phyloP scores from a whole-genome alignment of 352 stramenopile species.

The Pythium sukuiense region DNA sequence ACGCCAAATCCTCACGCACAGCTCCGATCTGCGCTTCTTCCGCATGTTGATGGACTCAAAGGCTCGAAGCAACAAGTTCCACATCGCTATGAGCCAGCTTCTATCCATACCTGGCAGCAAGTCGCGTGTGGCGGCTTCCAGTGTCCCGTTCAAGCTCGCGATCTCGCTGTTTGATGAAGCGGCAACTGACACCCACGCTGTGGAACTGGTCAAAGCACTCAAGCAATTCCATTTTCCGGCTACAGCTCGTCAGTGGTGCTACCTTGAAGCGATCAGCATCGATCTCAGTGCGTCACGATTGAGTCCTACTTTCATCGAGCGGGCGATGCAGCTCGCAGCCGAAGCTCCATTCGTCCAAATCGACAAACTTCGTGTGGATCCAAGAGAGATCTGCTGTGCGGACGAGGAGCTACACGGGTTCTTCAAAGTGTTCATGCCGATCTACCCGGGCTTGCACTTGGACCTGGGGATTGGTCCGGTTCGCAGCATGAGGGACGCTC shows the following conservation, averaged over 20 bases:
- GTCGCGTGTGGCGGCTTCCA: neutral
- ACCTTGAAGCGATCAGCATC: slow-evolving; percentile 10
- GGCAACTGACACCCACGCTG: neutral
- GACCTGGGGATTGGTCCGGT: neutral
- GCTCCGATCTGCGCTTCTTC: slow-evolving; percentile 14
- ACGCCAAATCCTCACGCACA: slow-evolving; percentile 9
- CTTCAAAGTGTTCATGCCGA: neutral
- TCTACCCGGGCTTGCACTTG: slow-evolving; percentile 13
- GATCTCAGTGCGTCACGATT: slow-evolving; percentile 2
- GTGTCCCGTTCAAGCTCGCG: slow-evolving; percentile 12
- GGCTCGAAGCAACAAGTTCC: neutral
- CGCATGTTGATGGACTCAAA: slow-evolving; percentile 5
- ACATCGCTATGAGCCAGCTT: slow-evolving; percentile 8
- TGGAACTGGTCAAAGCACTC: slow-evolving; percentile 9
- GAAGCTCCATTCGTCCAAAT: slow-evolving; percentile 13
- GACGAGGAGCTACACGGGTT: neutral
- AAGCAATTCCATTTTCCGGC: neutral
- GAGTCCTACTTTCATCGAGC: neutral
- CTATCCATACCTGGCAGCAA: neutral
- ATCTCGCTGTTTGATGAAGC: slow-evolving; percentile 17
- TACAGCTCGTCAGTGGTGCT: neutral
- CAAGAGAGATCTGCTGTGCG: neutral
- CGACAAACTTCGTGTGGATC: neutral
- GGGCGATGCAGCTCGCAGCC: neutral
- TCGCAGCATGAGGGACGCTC: neutral